Evolutionary conservation across 176 grass and related monocot species (phyloP), one percentile per base, ranked within the genome.

Genomic region (Echinochloa phyllopogon): DNA sequence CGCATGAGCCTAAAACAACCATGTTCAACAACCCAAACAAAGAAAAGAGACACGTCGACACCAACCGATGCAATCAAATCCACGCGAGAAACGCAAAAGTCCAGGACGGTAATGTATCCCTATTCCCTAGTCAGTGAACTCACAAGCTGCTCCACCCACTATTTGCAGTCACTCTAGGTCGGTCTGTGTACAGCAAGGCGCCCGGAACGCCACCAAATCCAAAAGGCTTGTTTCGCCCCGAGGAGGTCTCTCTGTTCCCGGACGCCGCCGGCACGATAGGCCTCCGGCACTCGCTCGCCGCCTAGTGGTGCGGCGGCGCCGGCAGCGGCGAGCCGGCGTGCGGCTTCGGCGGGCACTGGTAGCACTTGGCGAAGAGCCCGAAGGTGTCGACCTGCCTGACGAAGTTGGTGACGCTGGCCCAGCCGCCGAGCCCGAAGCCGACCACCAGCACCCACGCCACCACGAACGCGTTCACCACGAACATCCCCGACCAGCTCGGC

Each of bases 391-490:
- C 81, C 87, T 94, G 92, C 78, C 42, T 89, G 80, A 94, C 20
- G 84, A 94, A 94, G 82, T 94, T 94, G 89, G 84, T 18, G 12
- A 91, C 66, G 89, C 92, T 94, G 10, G 92, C 92, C 92, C 92
- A 94, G 12, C 92, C 92, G 37, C 92, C 92, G 67, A 94, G 76
- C 10, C 92, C 92, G 84, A 94, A 94, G 14, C 92, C 92, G 8
- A 94, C 92, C 67, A 94, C 92, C 67, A 94, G 84, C 81, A 94
- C 89, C 92, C 92, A 94, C 61, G 48, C 89, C 84, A 91, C 92
- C 58, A 94, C 65, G 84, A 94, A 94, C 41, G 75, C 82, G 81
- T 94, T 92, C 87, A 92, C 52, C 53, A 83, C 84, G 89, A 83
- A 92, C 87, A 94, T 91, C 72, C 84, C 92, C 51, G 87, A 85